Conservation (phyloP, 306 rosid species). For the Vigna reflexopilosa region DNA sequence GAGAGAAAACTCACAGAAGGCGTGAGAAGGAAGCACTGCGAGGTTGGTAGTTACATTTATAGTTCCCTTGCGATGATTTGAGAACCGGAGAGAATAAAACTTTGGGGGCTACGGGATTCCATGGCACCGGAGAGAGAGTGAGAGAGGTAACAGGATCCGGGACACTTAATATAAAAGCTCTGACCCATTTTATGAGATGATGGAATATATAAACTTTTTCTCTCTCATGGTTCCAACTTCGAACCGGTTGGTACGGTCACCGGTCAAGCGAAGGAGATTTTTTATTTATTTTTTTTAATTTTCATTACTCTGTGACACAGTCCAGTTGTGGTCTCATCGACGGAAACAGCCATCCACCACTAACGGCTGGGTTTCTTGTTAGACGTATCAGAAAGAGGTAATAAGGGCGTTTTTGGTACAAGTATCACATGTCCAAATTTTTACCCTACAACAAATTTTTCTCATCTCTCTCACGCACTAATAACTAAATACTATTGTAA, state of each 20-base stretch:
- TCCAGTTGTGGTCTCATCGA: slow-evolving; percentile 46
- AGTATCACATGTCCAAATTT: too few relatives aligned
- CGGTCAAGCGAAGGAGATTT: slow-evolving; percentile 53
- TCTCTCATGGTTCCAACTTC: slow-evolving; percentile 39
- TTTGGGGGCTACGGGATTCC: slow-evolving; percentile 47
- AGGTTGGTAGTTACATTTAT: slow-evolving; percentile 47
- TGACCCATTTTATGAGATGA: slow-evolving; percentile 56
- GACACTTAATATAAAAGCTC: slow-evolving; percentile 44
- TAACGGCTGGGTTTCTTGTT: slow-evolving; percentile 42
- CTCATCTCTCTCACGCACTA: too few relatives aligned
- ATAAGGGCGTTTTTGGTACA: neutral
- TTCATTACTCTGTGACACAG: neutral
- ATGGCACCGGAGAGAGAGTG: slow-evolving; percentile 37
- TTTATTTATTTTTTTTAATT: neutral
- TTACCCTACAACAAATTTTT: too few relatives aligned
- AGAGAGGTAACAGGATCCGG: slow-evolving; percentile 55
- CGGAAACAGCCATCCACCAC: slow-evolving; percentile 53
- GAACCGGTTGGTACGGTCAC: slow-evolving; percentile 66
- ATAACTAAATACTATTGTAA: too few relatives aligned
- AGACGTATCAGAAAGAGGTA: neutral
- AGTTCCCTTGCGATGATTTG: slow-evolving; percentile 35
- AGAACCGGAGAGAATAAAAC: slow-evolving; percentile 36
- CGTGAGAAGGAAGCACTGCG: slow-evolving; percentile 21
- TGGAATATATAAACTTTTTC: slow-evolving; percentile 73
- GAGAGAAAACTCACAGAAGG: slow-evolving; percentile 27